phyloP scores from a whole-genome alignment of 305 asterid genomes.

The Stenogyne calaminthoides region DNA sequence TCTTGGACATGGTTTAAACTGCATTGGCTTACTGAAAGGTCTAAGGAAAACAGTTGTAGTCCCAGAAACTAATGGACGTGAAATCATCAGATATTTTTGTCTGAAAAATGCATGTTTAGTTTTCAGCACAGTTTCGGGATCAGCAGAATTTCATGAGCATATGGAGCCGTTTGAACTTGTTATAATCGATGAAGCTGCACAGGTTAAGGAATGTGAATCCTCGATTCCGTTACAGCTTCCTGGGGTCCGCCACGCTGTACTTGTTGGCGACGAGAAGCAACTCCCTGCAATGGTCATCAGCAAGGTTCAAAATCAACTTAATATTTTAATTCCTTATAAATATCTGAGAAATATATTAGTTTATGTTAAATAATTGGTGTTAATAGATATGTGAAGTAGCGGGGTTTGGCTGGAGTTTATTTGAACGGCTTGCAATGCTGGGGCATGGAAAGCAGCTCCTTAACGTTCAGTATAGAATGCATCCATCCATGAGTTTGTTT shows the following conservation, averaged over 20 bases:
- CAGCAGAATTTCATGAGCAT: slow-evolving; percentile 43
- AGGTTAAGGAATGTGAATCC: slow-evolving; percentile 75
- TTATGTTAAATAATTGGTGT: no score
- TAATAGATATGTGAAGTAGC: slow-evolving; percentile 60
- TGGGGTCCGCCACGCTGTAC: slow-evolving; percentile 49
- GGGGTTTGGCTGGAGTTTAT: slow-evolving; percentile 73
- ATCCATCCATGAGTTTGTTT: slow-evolving; percentile 74
- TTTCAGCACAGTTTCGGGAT: slow-evolving; percentile 70
- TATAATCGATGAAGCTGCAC: slow-evolving; percentile 81
- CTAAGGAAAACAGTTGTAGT: no score
- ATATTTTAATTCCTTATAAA: no score
- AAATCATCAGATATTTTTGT: no score
- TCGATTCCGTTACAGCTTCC: slow-evolving; percentile 64
- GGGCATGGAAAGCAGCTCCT: slow-evolving; percentile 72
- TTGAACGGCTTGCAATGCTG: slow-evolving; percentile 61
- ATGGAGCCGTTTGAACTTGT: slow-evolving; percentile 44
- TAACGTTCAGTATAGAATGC: slow-evolving; percentile 79
- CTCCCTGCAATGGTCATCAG: slow-evolving; percentile 63
- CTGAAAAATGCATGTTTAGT: slow-evolving; percentile 42
- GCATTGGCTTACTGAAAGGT: no score
- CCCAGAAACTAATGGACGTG: no score
- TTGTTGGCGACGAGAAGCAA: slow-evolving; percentile 76
- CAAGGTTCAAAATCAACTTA: no score
- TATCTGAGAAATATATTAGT: no score
- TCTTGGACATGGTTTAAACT: no score